These are phyloP conservation scores for Penicillium longicatenatum DNA, from an alignment of 495 filamentous ascomycete genomes.

Conservation along the genomic window DNA sequence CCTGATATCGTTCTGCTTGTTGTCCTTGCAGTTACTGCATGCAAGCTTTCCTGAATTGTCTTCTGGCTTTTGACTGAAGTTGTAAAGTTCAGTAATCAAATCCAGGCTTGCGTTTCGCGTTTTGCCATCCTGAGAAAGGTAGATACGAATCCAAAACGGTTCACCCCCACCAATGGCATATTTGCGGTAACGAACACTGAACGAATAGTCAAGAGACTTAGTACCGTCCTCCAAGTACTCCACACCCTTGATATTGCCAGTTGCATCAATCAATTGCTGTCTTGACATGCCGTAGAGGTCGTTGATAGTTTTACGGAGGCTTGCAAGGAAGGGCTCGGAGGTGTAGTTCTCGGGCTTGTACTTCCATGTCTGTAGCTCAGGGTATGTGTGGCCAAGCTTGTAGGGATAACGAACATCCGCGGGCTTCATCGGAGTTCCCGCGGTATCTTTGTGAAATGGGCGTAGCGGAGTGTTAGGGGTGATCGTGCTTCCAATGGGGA, in stretches of 20 bases:
- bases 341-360: constrained; percentile 15
- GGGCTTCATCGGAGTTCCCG: constrained; percentile 29
- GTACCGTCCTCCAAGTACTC: constrained; percentile 1
- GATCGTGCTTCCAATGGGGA: constrained; percentile 17
- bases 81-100: constrained; percentile 18
- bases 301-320: constrained; percentile 36
- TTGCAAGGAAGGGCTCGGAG: constrained; percentile 22
- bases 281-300: constrained; percentile 32
- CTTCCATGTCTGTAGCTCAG: constrained; percentile 44
- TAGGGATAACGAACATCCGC: constrained; percentile 24
- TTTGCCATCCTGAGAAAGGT: constrained; percentile 2
- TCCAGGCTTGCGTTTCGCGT: constrained; percentile 3
- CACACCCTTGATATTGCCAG: constrained; percentile 3
- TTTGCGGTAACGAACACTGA: constrained; percentile 14
- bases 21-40: constrained; percentile 14
- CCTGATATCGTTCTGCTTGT: constrained; percentile 4
- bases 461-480: constrained; percentile 19
- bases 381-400: constrained; percentile 51
- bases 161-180: constrained; percentile 14
- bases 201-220: constrained; percentile 13
- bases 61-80: constrained; percentile 14
- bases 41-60: constrained; percentile 5
- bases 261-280: constrained; percentile 7
- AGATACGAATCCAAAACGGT: constrained; percentile 17
- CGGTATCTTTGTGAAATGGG: constrained; percentile 39